Conservation (phyloP, 2,329 filamentous ascomycete genomes). For the Sclerotinia subarctica region DNA sequence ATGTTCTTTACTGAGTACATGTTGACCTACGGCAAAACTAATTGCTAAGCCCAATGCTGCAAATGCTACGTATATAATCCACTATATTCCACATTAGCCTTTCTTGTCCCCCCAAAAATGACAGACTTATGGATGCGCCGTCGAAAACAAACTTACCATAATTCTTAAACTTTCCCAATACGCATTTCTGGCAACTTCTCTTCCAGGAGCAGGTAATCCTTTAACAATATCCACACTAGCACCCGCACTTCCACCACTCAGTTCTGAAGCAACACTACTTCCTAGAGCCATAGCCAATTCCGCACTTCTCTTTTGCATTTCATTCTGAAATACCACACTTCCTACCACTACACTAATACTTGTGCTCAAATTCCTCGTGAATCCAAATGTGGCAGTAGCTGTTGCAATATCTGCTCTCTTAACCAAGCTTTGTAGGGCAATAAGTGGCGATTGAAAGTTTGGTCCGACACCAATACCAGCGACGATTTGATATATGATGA, state of each 20-base stretch:
- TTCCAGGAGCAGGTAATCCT: constrained; percentile 27
- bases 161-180: constrained; percentile 32
- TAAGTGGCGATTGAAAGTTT: constrained; percentile 66
- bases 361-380: constrained; percentile 46
- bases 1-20: constrained; percentile 48
- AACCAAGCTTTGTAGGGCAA: constrained; percentile 64
- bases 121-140: no score
- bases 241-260: constrained; percentile 35
- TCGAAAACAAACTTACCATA: constrained; percentile 23
- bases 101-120: no score
- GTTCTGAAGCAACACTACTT: constrained; percentile 25
- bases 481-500: constrained; percentile 60
- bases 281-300: constrained; percentile 31
- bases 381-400: constrained; percentile 61
- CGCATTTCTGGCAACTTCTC: constrained; percentile 30
- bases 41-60: constrained; percentile 40
- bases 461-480: constrained; percentile 63
- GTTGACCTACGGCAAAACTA: constrained; percentile 45
- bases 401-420: constrained; percentile 63
- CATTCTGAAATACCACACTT: constrained; percentile 51
- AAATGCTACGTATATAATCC: constrained; percentile 37
- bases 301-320: constrained; percentile 37
- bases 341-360: constrained; percentile 49
- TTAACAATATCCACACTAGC: constrained; percentile 33
- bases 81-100: constrained; percentile 20